phyloP scores from a whole-genome alignment of 164 flowering plant genomes.

The Echeveria elegans region DNA sequence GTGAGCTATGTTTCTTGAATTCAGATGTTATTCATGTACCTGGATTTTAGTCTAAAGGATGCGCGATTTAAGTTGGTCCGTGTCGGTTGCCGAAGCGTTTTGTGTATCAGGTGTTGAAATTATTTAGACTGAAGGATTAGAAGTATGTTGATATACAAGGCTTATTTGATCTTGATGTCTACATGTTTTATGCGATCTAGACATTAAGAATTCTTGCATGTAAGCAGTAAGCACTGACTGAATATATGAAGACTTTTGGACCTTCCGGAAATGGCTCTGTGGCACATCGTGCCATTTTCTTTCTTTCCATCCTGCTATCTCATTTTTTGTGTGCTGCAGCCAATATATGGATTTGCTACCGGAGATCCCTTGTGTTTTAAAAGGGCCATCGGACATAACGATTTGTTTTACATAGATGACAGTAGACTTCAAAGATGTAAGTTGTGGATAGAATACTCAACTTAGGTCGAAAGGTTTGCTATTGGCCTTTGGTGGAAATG shows the following conservation, averaged over 20 bases:
- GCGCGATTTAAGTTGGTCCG: too few relatives aligned
- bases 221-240: not conserved
- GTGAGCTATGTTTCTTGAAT: slow-evolving; percentile 18
- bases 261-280: not conserved
- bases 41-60: too few relatives aligned
- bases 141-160: not conserved
- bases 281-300: not conserved
- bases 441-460: slow-evolving; percentile 9
- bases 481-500: not conserved
- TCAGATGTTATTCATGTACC: too few relatives aligned
- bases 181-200: not conserved
- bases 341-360: slow-evolving; percentile 88
- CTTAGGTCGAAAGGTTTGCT: not conserved
- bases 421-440: slow-evolving; percentile 91
- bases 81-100: too few relatives aligned
- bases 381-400: slow-evolving; percentile 78
- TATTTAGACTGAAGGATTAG: too few relatives aligned
- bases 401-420: slow-evolving; percentile 85
- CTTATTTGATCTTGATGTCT: not conserved
- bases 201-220: not conserved
- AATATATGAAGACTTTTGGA: not conserved
- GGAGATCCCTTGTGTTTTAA: slow-evolving; percentile 73
- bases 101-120: too few relatives aligned
- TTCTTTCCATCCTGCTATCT: not conserved
- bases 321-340: slow-evolving; percentile 35